Base-by-base conservation (phyloP, 192 early-diverging fungal genomes). In the Pilobolus umbonatus region DNA sequence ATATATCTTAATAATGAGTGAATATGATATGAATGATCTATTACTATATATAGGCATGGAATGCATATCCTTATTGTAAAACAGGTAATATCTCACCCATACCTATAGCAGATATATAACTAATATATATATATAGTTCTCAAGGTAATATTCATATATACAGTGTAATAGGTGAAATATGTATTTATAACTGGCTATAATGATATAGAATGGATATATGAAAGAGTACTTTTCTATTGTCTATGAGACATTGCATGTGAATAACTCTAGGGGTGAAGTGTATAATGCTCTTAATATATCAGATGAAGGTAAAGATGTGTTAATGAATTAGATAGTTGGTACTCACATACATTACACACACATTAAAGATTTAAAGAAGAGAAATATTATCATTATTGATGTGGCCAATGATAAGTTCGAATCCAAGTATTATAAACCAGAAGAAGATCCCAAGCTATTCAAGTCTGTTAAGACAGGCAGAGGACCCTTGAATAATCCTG, bases 211-310 rank as follows among this genome's bases (percentile, higher is more conserved):
- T 59, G 84, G 83, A 24, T 88, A 77, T 48, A 86, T 91, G 83
- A 80, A 83, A 49, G 77, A 83, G 0, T 76, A 70, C 36, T 88
- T 91, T 70, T 81, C 81, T 34, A 77, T 91, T 59, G 75, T 86
- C 8, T 85, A 84, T 17, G 88, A 91, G 61, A 83, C 87, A 0
- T 73, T 88, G 62, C 87, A 91, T 43, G 74, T 88, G 39, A 74
- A 81, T 43, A 64, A 67, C 7, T 85, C 85, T 66, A 84, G 87
- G 57, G 88, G 84, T 24, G 75, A 85, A 29, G 69, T 84, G 22
- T 81, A 84, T 39, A 90, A 88, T 60, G 88, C 72, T n/a, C 31
- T 69, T 12, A 74, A 69, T 29, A 64, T 69, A 19, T 56, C 71
- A 36, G 51, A 38, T 32, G 62, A 53, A 54, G 63, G 52, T 54